Evolutionary conservation across 345 rosid genomes (phyloP).

Genomic region (Eucalyptus pauciflora): DNA sequence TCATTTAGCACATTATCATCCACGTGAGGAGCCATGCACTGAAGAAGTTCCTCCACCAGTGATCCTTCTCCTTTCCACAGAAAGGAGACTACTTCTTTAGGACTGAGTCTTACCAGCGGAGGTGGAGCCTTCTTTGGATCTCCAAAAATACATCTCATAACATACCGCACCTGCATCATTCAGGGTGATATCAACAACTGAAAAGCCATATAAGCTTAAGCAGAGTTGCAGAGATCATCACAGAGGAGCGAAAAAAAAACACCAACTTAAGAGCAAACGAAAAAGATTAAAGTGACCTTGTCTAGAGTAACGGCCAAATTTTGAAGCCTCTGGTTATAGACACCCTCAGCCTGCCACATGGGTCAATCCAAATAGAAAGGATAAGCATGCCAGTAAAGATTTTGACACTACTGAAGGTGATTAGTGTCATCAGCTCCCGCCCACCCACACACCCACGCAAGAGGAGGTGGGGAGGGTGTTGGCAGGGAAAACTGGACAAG

Average conservation of each 20-base stretch:
- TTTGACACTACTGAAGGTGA: not conserved
- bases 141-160: slow-evolving; percentile 80
- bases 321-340: slow-evolving; percentile 99
- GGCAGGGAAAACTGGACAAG: not conserved
- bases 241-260: not conserved
- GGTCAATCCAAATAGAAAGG: not conserved
- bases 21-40: slow-evolving; percentile 64
- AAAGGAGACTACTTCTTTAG: slow-evolving; percentile 58
- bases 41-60: slow-evolving; percentile 81
- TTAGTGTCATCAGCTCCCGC: not conserved
- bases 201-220: not conserved
- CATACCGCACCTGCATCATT: slow-evolving; percentile 76
- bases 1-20: slow-evolving; percentile 51
- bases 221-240: not conserved
- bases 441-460: not conserved
- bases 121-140: slow-evolving; percentile 98
- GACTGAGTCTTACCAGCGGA: slow-evolving; percentile 74
- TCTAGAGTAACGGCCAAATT: slow-evolving; percentile 97
- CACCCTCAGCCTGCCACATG: slow-evolving; percentile 89
- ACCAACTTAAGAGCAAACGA: not conserved
- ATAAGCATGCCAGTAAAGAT: not conserved
- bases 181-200: not conserved
- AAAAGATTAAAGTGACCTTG: slow-evolving; percentile 44
- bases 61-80: slow-evolving; percentile 94
- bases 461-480: not conserved